Conservation (phyloP, 768 basidiomycete species). For the Agaricus subrufescens region DNA sequence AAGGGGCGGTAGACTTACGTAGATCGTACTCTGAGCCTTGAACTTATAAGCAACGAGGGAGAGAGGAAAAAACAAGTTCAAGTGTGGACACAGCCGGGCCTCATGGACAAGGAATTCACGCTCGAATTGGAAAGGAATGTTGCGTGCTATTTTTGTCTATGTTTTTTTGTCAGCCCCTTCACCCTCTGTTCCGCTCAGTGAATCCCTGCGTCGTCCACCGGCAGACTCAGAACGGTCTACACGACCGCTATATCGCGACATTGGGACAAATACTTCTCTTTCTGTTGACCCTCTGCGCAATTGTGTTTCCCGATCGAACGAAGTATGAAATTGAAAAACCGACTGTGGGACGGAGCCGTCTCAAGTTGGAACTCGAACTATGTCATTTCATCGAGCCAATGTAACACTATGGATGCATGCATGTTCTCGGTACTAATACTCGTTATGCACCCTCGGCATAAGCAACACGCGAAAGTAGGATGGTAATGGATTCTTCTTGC, state of each 20-base stretch:
- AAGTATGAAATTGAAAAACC: not conserved
- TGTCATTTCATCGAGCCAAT: not conserved
- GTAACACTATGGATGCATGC: not conserved
- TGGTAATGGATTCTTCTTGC: conserved; percentile 2
- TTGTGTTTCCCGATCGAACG: too few relatives aligned
- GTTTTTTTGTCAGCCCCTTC: not conserved
- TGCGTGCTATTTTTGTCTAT: conserved; percentile 4
- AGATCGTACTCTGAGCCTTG: not conserved
- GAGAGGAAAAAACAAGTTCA: conserved; percentile 8
- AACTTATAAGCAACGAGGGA: conserved; percentile 6
- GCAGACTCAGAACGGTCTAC: too few relatives aligned
- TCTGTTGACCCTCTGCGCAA: too few relatives aligned
- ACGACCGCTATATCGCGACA: too few relatives aligned
- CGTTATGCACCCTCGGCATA: conserved; percentile 9
- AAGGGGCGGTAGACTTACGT: not conserved
- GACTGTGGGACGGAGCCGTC: not conserved
- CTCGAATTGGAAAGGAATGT: conserved; percentile 8
- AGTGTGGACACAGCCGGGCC: conserved; percentile 2
- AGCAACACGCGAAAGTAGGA: conserved; percentile 3
- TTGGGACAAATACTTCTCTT: too few relatives aligned
- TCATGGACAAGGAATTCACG: conserved; percentile 11
- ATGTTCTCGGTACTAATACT: conserved; percentile 8
- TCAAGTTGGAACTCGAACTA: not conserved
- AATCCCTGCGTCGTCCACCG: not conserved
- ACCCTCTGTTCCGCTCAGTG: not conserved